Evolutionary conservation across 805 yeast genomes (phyloP).

Genomic region (Lipomyces mesembrius): DNA sequence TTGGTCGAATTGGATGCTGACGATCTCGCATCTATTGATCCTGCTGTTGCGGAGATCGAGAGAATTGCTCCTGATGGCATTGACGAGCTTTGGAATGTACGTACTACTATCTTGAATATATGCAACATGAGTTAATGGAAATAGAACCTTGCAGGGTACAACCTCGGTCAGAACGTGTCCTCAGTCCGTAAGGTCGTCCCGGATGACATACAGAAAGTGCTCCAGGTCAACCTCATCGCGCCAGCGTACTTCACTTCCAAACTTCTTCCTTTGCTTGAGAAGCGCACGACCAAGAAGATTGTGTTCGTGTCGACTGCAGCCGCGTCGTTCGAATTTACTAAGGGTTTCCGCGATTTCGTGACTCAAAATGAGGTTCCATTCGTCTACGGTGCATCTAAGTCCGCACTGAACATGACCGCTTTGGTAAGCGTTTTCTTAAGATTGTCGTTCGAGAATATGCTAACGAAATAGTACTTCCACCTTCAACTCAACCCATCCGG

Average conservation of each 20-base stretch:
- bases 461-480: not conserved
- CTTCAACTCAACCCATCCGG: not conserved
- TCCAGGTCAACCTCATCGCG: constrained; percentile 3
- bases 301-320: constrained; percentile 4
- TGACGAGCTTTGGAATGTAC: constrained; percentile 10
- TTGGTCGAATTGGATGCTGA: constrained; percentile 9
- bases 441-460: not conserved
- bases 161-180: not conserved
- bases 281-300: constrained; percentile 6
- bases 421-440: not conserved
- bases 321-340: not conserved
- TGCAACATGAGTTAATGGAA: not conserved
- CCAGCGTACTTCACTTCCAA: not conserved
- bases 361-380: not conserved
- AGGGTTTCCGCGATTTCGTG: not conserved
- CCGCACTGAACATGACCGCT: not conserved
- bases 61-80: constrained; percentile 6
- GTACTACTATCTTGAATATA: not conserved
- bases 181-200: not conserved
- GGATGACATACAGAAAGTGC: not conserved
- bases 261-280: constrained; percentile 8
- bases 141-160: constrained; percentile 1
- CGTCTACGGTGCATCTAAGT: not conserved
- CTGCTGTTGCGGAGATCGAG: not conserved
- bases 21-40: not conserved